Base-by-base conservation (phyloP, 768 basidiomycete genomes). In the Lyophyllum decastes region DNA sequence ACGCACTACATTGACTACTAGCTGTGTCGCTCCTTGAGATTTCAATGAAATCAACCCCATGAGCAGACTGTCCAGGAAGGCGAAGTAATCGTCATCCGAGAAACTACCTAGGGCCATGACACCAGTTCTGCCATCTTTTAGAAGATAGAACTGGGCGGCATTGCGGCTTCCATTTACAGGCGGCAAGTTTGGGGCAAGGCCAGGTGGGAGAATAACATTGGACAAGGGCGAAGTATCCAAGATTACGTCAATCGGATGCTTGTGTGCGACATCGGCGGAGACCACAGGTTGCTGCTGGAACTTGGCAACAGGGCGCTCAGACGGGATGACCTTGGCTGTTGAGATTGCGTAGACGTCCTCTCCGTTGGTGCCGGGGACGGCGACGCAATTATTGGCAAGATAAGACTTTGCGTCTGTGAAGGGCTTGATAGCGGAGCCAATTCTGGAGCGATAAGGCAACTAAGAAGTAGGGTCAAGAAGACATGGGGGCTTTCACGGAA, bases 71-170 rank as follows among this genome's bases (percentile, higher is more conserved):
- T 65, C 57, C 53, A 78, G 71, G 60, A 85, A 81, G 7, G 57
- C 58, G 30, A 68, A 68, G 59, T 79, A 82, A 57, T 74, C 72
- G 38, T 62, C 66, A 2, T 78, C 81, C 1, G 80, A 78, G 68
- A 86, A 86, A 66, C 82, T 84, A 17, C 84, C 83, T 5, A 86
- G 75, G 5, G 82, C 81, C 38, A 85, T 71, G 12, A 85, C 80
- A 38, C 84, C 84, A 4, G 83, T 86, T 53, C 69, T 74, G 19
- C 73, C 74, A 59, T 84, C 83, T 2, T 75, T 67, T 17, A 84
- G 70, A 65, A 84, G 65, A 62, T 78, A 83, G 64, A 86, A 86
- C 59, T 83, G 80, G 2, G 80, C 80, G 35, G 80, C 82, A 21
- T 78, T 76, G 46, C 76, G 73, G 62, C 82, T 82, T 45, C 78